phyloP scores from a whole-genome alignment of 768 basidiomycete species.

The Mycena sanguinolenta region DNA sequence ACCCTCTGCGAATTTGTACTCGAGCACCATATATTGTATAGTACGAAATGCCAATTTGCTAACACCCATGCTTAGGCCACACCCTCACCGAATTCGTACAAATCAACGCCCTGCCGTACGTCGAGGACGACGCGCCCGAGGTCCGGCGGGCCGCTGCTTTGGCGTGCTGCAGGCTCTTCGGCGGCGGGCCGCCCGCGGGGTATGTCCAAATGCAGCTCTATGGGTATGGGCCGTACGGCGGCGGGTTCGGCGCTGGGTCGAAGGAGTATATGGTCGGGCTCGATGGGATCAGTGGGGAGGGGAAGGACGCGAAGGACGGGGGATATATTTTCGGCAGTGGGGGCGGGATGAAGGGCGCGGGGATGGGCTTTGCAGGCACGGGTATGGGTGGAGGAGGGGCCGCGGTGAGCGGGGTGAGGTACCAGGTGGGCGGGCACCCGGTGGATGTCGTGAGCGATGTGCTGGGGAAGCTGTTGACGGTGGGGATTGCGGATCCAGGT shows the following conservation, averaged over 20 bases:
- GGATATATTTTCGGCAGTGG: slow-evolving; percentile 3
- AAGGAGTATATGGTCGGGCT: too few species aligned
- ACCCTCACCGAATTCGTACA: slow-evolving; percentile 96
- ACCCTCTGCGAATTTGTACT: too few species aligned
- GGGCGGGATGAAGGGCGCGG: background rate
- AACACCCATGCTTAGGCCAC: slow-evolving; percentile 80
- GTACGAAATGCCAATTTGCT: too few species aligned
- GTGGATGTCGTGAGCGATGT: slow-evolving; percentile 98
- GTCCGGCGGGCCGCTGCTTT: slow-evolving; percentile 91
- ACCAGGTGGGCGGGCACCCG: slow-evolving; percentile 95
- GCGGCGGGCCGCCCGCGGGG: slow-evolving; percentile 59
- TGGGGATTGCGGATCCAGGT: slow-evolving; percentile 98
- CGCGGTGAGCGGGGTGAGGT: slow-evolving; percentile 63
- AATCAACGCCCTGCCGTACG: slow-evolving; percentile 89
- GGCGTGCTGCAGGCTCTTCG: slow-evolving; percentile 92
- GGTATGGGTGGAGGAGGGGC: background rate
- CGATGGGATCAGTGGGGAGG: too few species aligned
- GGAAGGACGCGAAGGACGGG: background rate
- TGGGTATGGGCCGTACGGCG: slow-evolving; percentile 1
- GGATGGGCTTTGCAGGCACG: background rate
- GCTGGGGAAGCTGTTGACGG: slow-evolving; percentile 93
- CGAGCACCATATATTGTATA: too few species aligned
- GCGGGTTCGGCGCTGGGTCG: too few species aligned
- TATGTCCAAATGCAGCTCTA: background rate
- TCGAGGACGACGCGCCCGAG: slow-evolving; percentile 92